Conservation (phyloP, 1,139 yeast species). For the Candida labiduridarum region DNA sequence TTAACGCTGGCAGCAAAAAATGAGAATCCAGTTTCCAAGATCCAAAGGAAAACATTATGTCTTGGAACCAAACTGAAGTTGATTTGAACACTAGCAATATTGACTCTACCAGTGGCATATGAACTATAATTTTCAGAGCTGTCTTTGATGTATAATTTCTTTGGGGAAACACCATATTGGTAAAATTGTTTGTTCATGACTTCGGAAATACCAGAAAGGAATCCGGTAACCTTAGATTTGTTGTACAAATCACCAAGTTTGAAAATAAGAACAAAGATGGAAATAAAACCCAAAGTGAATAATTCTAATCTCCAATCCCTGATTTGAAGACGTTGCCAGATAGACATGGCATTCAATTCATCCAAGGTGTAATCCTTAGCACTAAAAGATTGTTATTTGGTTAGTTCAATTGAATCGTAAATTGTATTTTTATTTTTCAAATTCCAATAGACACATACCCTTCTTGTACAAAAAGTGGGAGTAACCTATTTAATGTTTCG, state of each 20-base stretch:
- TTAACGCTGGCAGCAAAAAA: slow-evolving; percentile 52
- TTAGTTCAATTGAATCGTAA: no score
- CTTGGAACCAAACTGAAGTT: slow-evolving; percentile 73
- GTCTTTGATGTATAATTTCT: slow-evolving; percentile 60
- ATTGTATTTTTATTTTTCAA: slow-evolving; percentile 10
- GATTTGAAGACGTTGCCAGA: slow-evolving; percentile 50
- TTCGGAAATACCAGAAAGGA: slow-evolving; percentile 46
- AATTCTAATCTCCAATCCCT: slow-evolving; percentile 81
- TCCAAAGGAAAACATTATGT: slow-evolving; percentile 72
- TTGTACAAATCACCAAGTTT: slow-evolving; percentile 64
- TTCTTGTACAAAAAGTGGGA: slow-evolving; percentile 13
- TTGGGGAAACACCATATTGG: slow-evolving; percentile 72
- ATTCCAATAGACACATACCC: slow-evolving; percentile 10
- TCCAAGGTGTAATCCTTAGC: slow-evolving; percentile 39
- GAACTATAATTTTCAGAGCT: slow-evolving; percentile 70
- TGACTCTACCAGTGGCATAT: slow-evolving; percentile 88
- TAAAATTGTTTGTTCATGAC: slow-evolving; percentile 67
- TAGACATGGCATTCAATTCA: slow-evolving; percentile 52
- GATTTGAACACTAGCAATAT: slow-evolving; percentile 64
- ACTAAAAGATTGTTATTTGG: slow-evolving; percentile 1
- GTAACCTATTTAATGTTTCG: slow-evolving; percentile 14
- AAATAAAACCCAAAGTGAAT: slow-evolving; percentile 54
- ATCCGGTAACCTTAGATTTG: slow-evolving; percentile 52
- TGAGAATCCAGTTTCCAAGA: slow-evolving; percentile 57
- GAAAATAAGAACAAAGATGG: slow-evolving; percentile 47